Evolutionary conservation across 371 early-diverging fungal species (phyloP), one percentile per base, ranked within the genome.

Genomic region (Haplosporangium sp.): DNA sequence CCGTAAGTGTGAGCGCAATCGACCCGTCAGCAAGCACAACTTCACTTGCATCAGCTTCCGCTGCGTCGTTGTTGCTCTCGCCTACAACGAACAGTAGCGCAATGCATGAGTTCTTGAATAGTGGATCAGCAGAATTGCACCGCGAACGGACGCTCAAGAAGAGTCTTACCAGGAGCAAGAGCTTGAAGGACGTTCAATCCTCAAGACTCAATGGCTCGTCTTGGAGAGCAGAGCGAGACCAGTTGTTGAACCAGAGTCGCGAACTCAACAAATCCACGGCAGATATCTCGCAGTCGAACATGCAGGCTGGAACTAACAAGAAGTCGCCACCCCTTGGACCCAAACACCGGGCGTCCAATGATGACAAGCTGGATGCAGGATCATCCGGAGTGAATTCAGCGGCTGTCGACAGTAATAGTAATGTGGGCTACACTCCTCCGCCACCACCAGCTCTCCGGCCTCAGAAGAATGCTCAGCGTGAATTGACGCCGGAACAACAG

Each of bases 121-220:
- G 80, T 38, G 80, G 80, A 6, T 73, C 80, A 4, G 80, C 55
- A n/a, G 80, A 69, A 10, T 59, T 79, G 29, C 62, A 79, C 51
- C 64, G 80, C 23, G 80, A 79, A 21, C 69, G 80, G 16, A 79
- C 80, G 7, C 52, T 73, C 55, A 79, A 79, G 62, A 79, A 73
- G 66, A 79, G 69, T 36, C 55, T 79, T 12, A 58, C 66, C 5
- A 56, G 80, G 46, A 79, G 80, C 59, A 79, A 79, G 63, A 79
- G 80, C 45, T 48, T 79, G 47, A 79, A 79, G 53, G 80, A 79
- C 14, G 58, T 79, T 20, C 73, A 73, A 18, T 59, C 77, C 13
- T 1, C 80, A 23, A 45, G 80, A 13, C 38, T 79, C 10, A 73
- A 68, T 20, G 64, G 75, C 2, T 65, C 67, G 2, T 71, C 68